These are phyloP conservation scores for Pythium brassicae DNA, from an alignment of 352 stramenopile genomes.

Conservation along the genomic window DNA sequence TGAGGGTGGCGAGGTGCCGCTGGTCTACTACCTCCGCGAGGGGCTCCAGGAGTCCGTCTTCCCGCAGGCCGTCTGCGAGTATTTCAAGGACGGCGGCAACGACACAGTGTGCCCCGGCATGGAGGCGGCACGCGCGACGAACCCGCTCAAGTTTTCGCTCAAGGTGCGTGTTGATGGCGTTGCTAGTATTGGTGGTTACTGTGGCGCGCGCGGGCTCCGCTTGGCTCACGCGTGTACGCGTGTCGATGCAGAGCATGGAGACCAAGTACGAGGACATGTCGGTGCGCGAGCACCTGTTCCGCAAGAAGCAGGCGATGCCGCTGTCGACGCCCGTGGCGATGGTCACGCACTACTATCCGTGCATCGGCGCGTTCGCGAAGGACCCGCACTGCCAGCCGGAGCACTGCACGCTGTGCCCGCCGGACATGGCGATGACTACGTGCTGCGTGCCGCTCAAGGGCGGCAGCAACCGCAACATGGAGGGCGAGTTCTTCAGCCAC, in stretches of 20 bases:
- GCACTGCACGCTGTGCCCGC: constrained; percentile 63
- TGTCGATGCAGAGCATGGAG: constrained; percentile 43
- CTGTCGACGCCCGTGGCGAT: constrained; percentile 69
- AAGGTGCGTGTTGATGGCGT: constrained; percentile 26
- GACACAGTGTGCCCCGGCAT: constrained; percentile 67
- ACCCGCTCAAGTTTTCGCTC: constrained; percentile 66
- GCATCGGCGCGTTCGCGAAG: constrained; percentile 52
- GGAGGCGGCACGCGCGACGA: constrained; percentile 41
- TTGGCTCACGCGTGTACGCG: too few relatives aligned
- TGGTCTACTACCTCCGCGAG: constrained; percentile 77
- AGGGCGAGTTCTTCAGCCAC: constrained; percentile 81
- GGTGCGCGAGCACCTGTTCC: constrained; percentile 62
- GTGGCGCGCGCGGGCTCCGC: too few relatives aligned
- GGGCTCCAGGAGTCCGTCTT: constrained; percentile 72
- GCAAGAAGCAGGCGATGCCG: constrained; percentile 74
- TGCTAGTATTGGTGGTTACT: not conserved
- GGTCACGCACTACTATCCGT: constrained; percentile 81
- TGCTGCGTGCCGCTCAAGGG: constrained; percentile 72
- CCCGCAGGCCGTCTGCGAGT: constrained; percentile 64
- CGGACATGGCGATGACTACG: constrained; percentile 71
- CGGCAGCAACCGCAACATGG: constrained; percentile 75
- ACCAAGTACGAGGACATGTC: constrained; percentile 84
- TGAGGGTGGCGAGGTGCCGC: constrained; percentile 65
- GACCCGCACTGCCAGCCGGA: constrained; percentile 60
- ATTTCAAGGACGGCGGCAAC: constrained; percentile 53